Percentiles rank a stretch among this genome's conserved stretches.
Conservation (phyloP, 306 rosid genomes). For the Urtica urens region DNA sequence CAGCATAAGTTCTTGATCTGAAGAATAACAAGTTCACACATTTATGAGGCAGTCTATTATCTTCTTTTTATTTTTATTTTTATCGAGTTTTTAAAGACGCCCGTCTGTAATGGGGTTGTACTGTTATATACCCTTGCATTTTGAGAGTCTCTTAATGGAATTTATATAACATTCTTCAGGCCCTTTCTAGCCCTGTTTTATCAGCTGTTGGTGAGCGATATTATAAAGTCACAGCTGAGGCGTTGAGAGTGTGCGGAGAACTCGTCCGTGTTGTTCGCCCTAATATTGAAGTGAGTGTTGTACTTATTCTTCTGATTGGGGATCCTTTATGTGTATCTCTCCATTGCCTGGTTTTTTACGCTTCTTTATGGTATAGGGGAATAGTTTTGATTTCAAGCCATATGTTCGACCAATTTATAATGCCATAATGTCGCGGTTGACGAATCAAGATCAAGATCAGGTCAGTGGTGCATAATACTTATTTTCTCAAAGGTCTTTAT, state of each 20-base stretch:
- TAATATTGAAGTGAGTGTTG: slow-evolving; percentile 50
- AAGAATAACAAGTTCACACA: too few species aligned
- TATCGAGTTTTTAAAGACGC: not conserved
- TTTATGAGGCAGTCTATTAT: too few species aligned
- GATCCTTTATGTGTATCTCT: slow-evolving; percentile 10
- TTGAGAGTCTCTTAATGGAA: not conserved
- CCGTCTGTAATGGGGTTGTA: not conserved
- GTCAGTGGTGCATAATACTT: slow-evolving; percentile 33
- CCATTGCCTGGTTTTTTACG: slow-evolving; percentile 16
- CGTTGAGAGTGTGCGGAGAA: slow-evolving; percentile 92
- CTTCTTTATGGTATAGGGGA: slow-evolving; percentile 37
- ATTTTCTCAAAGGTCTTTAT: slow-evolving; percentile 5
- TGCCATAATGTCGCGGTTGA: slow-evolving; percentile 94
- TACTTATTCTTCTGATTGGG: slow-evolving; percentile 8
- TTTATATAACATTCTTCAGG: slow-evolving; percentile 33
- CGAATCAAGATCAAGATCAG: slow-evolving; percentile 99
- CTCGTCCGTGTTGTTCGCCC: slow-evolving; percentile 94
- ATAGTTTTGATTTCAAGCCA: slow-evolving; percentile 71
- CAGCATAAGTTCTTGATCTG: not conserved
- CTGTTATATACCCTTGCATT: not conserved
- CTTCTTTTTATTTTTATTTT: not conserved
- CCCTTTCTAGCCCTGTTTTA: slow-evolving; percentile 90
- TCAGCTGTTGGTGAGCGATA: slow-evolving; percentile 98
- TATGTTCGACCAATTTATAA: slow-evolving; percentile 78
- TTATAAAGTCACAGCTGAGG: slow-evolving; percentile 99